Conservation (phyloP, 148 eudicot genomes). For the Chenopodium suecicum region DNA sequence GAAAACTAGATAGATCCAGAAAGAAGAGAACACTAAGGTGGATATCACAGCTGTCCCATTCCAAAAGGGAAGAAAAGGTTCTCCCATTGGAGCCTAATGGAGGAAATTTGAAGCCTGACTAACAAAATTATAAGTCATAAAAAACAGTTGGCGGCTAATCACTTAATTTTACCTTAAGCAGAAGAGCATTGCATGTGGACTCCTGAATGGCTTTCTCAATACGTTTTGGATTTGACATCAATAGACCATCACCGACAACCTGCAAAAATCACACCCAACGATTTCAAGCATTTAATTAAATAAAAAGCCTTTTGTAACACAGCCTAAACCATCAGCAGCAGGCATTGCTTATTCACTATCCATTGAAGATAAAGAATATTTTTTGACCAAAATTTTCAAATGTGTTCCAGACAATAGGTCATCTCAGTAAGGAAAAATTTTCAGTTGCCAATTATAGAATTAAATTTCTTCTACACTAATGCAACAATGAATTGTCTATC, state of each 20-base stretch:
- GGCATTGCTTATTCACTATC: background rate
- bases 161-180: conserved; percentile 66
- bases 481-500: conserved; percentile 1
- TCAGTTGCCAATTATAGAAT: background rate
- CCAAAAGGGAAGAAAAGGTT: background rate
- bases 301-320: conserved; percentile 2
- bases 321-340: background rate
- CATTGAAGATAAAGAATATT: background rate
- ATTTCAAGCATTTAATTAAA: background rate
- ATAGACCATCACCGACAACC: conserved; percentile 90
- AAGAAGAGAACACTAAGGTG: background rate
- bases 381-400: background rate
- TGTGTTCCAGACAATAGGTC: background rate
- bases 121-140: background rate
- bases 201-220: conserved; percentile 86
- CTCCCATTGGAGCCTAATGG: background rate
- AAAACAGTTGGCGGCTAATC: background rate
- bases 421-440: background rate
- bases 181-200: conserved; percentile 85
- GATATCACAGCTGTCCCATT: background rate
- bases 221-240: conserved; percentile 90
- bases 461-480: background rate
- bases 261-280: conserved; percentile 34
- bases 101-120: background rate
- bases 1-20: background rate